Evolutionary conservation across 202 grass and related monocot species (phyloP).

Genomic region (Setaria italica): DNA sequence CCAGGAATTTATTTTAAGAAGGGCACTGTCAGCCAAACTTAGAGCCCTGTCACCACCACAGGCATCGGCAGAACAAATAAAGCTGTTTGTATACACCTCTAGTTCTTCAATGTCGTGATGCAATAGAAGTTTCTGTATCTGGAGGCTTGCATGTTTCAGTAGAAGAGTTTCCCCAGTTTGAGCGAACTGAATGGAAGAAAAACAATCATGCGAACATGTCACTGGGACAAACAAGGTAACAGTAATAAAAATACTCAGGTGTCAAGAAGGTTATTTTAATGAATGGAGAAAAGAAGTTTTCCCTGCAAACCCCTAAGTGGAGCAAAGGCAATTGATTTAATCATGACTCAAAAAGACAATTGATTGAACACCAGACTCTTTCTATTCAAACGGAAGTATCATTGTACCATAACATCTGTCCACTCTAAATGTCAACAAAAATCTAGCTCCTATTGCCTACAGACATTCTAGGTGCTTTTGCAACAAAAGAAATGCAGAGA

Average conservation of each 20-base stretch:
- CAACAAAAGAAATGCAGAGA: constrained; percentile 30
- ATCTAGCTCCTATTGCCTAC: background rate
- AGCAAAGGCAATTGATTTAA: constrained; percentile 34
- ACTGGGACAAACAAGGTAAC: constrained; percentile 5
- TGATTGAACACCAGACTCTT: constrained; percentile 1
- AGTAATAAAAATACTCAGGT: constrained; percentile 42
- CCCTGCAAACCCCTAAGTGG: constrained; percentile 9
- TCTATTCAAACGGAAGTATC: constrained; percentile 11
- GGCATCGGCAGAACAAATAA: constrained; percentile 71
- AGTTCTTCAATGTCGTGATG: constrained; percentile 53
- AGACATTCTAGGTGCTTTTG: constrained; percentile 35
- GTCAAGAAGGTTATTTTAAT: constrained; percentile 8
- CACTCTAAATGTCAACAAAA: constrained; percentile 27
- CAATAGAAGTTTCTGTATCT: constrained; percentile 61
- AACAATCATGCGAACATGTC: constrained; percentile 45
- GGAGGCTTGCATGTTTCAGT: constrained; percentile 64
- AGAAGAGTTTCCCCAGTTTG: constrained; percentile 74
- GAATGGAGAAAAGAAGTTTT: constrained; percentile 5
- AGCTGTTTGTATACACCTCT: constrained; percentile 66
- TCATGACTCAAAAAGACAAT: constrained; percentile 32
- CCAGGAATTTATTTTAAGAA: constrained; percentile 72
- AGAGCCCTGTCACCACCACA: constrained; percentile 51
- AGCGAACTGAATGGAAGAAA: constrained; percentile 66
- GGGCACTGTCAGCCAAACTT: constrained; percentile 67
- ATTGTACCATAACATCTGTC: background rate